These are phyloP conservation scores for Sclerospora graminicola DNA, from an alignment of 352 stramenopile genomes.

Conservation along the genomic window DNA sequence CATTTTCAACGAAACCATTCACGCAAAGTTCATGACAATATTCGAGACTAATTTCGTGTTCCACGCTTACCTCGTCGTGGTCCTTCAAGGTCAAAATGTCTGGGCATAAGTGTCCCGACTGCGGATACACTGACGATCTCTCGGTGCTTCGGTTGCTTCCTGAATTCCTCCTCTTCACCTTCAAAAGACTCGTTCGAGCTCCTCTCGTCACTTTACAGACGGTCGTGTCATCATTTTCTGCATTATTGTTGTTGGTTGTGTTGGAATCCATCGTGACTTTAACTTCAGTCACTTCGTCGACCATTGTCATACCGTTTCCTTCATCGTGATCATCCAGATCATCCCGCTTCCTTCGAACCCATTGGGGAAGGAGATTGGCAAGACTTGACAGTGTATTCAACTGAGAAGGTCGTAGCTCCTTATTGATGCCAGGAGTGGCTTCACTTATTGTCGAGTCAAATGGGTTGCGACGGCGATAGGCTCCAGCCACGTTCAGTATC, in stretches of 20 bases:
- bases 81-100: constrained; percentile 16
- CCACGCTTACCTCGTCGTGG: constrained; percentile 25
- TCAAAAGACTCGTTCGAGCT: constrained; percentile 21
- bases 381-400: constrained; percentile 30
- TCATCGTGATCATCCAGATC: too few relatives aligned
- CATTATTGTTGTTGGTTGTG: too few relatives aligned
- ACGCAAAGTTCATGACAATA: constrained; percentile 72
- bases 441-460: constrained; percentile 7
- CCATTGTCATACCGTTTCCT: too few relatives aligned
- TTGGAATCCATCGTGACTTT: too few relatives aligned
- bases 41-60: constrained; percentile 49
- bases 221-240: too few relatives aligned
- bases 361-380: constrained; percentile 21
- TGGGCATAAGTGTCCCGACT: constrained; percentile 7
- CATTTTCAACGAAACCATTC: constrained; percentile 59
- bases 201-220: constrained; percentile 18
- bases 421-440: too few relatives aligned
- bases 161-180: constrained; percentile 19
- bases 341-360: too few relatives aligned
- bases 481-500: constrained; percentile 40
- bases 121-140: constrained; percentile 8
- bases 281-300: too few relatives aligned
- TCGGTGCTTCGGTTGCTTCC: constrained; percentile 2
- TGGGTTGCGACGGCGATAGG: too few relatives aligned
- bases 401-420: constrained; percentile 9